Conservation (phyloP, 1,284 basidiomycete species). For the Gymnopus androsaceus region DNA sequence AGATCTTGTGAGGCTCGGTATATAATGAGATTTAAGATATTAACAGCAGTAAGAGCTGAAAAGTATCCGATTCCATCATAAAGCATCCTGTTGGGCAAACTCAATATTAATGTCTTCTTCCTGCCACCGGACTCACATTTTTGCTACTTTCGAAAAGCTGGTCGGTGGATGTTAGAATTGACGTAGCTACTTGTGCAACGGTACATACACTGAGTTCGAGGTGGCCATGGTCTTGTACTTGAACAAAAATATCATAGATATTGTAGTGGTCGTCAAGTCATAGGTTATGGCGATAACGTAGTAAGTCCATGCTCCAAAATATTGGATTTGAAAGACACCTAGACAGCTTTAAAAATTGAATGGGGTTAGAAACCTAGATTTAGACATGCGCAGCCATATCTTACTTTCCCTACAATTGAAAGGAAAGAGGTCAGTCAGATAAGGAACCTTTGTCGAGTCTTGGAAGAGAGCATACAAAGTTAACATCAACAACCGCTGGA, state of each 20-base stretch:
- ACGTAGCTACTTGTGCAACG: constrained; percentile 16
- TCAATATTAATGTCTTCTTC: neutral
- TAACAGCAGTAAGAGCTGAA: constrained; percentile 31
- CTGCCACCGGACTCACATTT: constrained; percentile 33
- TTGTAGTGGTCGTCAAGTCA: constrained; percentile 41
- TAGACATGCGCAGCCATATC: constrained; percentile 6
- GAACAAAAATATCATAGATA: constrained; percentile 43
- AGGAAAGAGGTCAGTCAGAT: neutral
- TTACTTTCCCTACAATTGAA: constrained; percentile 35
- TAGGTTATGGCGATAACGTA: constrained; percentile 48
- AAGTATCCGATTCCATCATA: constrained; percentile 40
- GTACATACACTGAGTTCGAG: constrained; percentile 36
- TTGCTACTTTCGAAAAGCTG: constrained; percentile 44
- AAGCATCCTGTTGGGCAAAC: constrained; percentile 30
- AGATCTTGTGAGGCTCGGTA: constrained; percentile 37
- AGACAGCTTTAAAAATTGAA: constrained; percentile 38
- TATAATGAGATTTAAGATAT: constrained; percentile 43
- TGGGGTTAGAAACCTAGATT: neutral
- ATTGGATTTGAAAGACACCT: constrained; percentile 28
- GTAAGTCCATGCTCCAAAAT: constrained; percentile 44
- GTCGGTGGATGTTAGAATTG: neutral
- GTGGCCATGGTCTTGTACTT: constrained; percentile 40
- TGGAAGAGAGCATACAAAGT: constrained; percentile 12
- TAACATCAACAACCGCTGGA: constrained; percentile 21
- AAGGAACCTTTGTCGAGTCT: too few relatives aligned